These are phyloP conservation scores for Clathrospora elynae DNA, from an alignment of 2,329 filamentous ascomycete species.

Conservation along the genomic window DNA sequence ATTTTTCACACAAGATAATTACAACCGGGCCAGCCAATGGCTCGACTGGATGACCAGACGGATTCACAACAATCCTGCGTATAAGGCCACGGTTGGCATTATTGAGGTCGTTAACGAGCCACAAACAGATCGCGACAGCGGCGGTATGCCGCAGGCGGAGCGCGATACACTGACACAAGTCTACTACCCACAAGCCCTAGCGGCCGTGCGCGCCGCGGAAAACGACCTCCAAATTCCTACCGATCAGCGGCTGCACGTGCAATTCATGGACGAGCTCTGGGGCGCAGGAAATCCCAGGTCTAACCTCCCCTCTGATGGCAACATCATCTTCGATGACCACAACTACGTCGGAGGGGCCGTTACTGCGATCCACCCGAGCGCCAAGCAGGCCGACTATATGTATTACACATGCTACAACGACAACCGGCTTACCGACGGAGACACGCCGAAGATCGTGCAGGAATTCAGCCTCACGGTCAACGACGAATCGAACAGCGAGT, in stretches of 20 bases:
- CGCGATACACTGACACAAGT: slow-evolving; percentile 32
- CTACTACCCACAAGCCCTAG: slow-evolving; percentile 58
- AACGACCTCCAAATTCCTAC: slow-evolving; percentile 49
- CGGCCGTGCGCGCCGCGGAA: slow-evolving; percentile 57
- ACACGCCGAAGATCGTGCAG: slow-evolving; percentile 59
- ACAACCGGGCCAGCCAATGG: slow-evolving; percentile 60
- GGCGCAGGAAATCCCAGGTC: slow-evolving; percentile 60
- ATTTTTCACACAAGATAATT: slow-evolving; percentile 64
- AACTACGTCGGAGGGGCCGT: slow-evolving; percentile 58
- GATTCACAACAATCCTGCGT: slow-evolving; percentile 57
- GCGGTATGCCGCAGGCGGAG: slow-evolving; percentile 22
- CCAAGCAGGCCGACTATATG: slow-evolving; percentile 57
- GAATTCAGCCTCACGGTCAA: slow-evolving; percentile 63
- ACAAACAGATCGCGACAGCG: slow-evolving; percentile 28
- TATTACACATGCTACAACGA: slow-evolving; percentile 55
- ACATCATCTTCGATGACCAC: slow-evolving; percentile 63
- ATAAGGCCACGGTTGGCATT: slow-evolving; percentile 61
- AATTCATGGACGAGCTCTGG: slow-evolving; percentile 61
- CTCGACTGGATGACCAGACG: slow-evolving; percentile 61
- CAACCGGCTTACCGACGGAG: slow-evolving; percentile 48
- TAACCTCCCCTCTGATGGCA: slow-evolving; percentile 51
- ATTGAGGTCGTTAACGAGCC: slow-evolving; percentile 65
- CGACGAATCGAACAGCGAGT: slow-evolving; percentile 55
- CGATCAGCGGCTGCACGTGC: slow-evolving; percentile 59
- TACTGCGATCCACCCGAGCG: slow-evolving; percentile 27